Evolutionary conservation across 1,139 yeast genomes (phyloP).

Genomic region (Yamadazyma buinensis): DNA sequence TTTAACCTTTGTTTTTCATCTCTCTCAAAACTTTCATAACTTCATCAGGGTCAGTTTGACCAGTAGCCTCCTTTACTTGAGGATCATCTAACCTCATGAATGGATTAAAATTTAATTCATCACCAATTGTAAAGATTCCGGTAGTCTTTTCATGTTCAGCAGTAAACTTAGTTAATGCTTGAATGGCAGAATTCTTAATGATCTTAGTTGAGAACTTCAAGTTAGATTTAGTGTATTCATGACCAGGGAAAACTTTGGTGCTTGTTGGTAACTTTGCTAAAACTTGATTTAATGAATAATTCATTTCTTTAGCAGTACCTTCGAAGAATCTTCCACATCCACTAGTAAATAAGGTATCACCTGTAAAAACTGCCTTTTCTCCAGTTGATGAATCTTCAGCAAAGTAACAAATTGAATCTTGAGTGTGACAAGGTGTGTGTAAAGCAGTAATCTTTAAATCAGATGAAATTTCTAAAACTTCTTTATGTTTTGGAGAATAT

Average conservation of each 20-base stretch:
- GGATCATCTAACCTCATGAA: conserved; percentile 75
- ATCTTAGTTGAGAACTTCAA: conserved; percentile 71
- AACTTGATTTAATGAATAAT: conserved; percentile 54
- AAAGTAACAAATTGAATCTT: conserved; percentile 87
- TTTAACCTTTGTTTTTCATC: conserved; percentile 51
- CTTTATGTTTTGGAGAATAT: conserved; percentile 63
- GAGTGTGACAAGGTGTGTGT: conserved; percentile 97
- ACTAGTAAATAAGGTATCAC: conserved; percentile 89
- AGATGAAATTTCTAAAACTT: conserved; percentile 60
- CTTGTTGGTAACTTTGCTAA: conserved; percentile 62
- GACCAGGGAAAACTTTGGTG: conserved; percentile 86
- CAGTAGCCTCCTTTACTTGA: conserved; percentile 46
- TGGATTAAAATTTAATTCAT: conserved; percentile 82
- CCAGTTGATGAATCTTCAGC: conserved; percentile 59
- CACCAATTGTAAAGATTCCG: conserved; percentile 79
- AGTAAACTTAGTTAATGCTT: conserved; percentile 49
- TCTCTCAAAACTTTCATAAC: conserved; percentile 68
- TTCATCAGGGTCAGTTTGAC: conserved; percentile 35
- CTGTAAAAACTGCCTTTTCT: conserved; percentile 81
- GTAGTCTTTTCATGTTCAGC: conserved; percentile 66
- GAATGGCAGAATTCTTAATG: conserved; percentile 52
- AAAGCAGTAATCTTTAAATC: conserved; percentile 69
- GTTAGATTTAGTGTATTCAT: conserved; percentile 87
- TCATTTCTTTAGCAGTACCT: conserved; percentile 83
- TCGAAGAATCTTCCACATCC: conserved; percentile 98